Evolutionary conservation across 139 green algal species (phyloP).

Genomic region (Chlorella sp.): DNA sequence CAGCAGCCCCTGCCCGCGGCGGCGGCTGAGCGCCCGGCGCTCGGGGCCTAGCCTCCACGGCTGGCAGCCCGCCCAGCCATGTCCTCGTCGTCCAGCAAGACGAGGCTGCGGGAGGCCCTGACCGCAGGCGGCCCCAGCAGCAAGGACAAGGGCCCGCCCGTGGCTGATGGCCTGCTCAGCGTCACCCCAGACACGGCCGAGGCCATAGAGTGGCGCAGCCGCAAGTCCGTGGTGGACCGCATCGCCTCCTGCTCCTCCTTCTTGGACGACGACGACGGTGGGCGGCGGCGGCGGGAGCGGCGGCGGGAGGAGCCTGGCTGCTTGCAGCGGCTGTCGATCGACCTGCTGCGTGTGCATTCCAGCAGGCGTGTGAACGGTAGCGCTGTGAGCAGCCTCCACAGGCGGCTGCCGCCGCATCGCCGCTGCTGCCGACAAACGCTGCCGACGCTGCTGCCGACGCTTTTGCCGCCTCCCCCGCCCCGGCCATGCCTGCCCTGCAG

Average conservation of each 20-base stretch:
- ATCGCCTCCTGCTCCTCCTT: conserved; percentile 69
- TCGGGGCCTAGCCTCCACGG: too few species aligned
- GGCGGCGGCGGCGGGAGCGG: not conserved
- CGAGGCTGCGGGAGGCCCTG: conserved; percentile 61
- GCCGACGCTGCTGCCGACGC: not conserved
- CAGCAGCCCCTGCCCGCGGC: too few species aligned
- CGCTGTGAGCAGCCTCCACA: too few species aligned
- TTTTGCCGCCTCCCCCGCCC: not conserved
- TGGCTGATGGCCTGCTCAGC: conserved; percentile 79
- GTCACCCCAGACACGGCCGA: conserved; percentile 82
- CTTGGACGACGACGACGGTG: conserved; percentile 75
- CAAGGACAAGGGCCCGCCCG: conserved; percentile 76
- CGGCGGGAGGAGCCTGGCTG: not conserved
- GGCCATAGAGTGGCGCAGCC: conserved; percentile 70
- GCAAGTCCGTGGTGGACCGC: conserved; percentile 65
- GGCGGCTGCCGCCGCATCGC: not conserved
- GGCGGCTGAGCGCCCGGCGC: too few species aligned
- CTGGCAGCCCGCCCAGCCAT: not conserved
- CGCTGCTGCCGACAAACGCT: not conserved
- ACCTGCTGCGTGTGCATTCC: not conserved
- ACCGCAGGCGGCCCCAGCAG: conserved; percentile 52
- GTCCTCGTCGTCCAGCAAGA: conserved; percentile 13
- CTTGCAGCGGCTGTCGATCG: not conserved
- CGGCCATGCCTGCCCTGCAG: conserved; percentile 3
- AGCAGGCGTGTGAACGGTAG: not conserved